Base-by-base conservation (phyloP, 176 grass and related monocot genomes). In the Thinopyrum elongatum region DNA sequence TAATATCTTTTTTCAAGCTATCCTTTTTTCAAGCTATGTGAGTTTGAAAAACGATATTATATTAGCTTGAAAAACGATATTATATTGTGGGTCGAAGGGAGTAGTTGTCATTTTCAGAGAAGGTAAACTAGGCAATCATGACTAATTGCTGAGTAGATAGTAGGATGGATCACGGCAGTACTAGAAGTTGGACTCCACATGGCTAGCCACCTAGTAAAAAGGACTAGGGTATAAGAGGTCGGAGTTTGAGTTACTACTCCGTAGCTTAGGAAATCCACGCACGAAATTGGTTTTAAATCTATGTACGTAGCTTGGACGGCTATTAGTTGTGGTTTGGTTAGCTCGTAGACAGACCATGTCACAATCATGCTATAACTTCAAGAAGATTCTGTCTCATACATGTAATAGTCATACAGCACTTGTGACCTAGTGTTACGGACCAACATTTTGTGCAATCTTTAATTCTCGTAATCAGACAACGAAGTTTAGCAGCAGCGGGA, bases 271-370 rank as follows among this genome's bases (percentile, higher is more conserved):
- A 67, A 75, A 84, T 75, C 58, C 81, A 51, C 36, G 81, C 8
- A 22, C 9, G 42, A 51, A 53, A 53, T 53, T 19, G 49, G 16
- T 58, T 76, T 29, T 85, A 68, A 68, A 46, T 44, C 15, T 33
- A 19, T 19, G 29, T 30, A 41, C 33, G 23, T 80, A 80, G 82
- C 57, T 89, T 42, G 76, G 79, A 46, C 66, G 87, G 82, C 76
- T 84, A 79, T 57, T 42, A 57, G 55, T 12, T 25, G 16, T 30
- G 26, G 14, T 25, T n/a, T 65, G 17, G 23, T 64, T 82, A 44
- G 35, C 67, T 77, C 72, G 21, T 70, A 63, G 26, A 51, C 44
- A 34, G 63, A 28, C 12, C 14, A 63, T n/a, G 70, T 77, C 78
- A 59, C 46, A n/a, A 3, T 86, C 83, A 82, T 30, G 35, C 8